Evolutionary conservation across 1,139 yeast species (phyloP), one percentile per base, ranked within the genome.

Genomic region (Magnusiomyces paraingens): DNA sequence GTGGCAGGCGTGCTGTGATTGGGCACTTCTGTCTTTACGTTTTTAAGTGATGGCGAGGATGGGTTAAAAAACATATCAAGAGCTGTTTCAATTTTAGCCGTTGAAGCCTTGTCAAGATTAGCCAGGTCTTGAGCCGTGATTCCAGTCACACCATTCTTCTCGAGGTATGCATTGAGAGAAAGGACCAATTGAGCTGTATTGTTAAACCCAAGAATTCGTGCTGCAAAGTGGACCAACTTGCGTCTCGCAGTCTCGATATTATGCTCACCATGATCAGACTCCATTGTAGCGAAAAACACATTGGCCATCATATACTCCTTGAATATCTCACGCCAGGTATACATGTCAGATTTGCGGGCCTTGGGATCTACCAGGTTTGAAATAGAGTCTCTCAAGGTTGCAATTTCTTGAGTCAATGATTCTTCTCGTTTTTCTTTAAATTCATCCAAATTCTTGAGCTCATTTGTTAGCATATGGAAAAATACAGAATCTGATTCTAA

Each of bases 291-390:
- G 67, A 82, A 80, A 58, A 82, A 84, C 22, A 85, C 79, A 60
- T 84, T 86, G 32, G 81, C 76, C 61, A 84, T 90, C 51, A 84
- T 73, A 62, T 84, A 85, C 22, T 79, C 69, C 60, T 77, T 79
- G 68, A 85, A 84, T 12, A 85, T 72, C 62, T 83, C 82, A 57
- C 91, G 71, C 93, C 93, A 85, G n/a, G 74, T 73, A 62, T 82
- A 83, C 68, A 84, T 70, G 62, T 84, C 91, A 0, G 79, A 71
- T 55, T 72, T 74, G 45, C 55, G 58, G n/a, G 55, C 54, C 29
- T 65, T 65, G 0, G 82, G 81, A 14, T 70, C 63, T 0, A 80
- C 68, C 10, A 76, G 68, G 15, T 67, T 62, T 2, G 73, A 69
- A 1, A 82, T 70, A 1, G 68, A 60, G 10, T 65, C 59, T 3